Percentiles rank a stretch among this genome's conserved stretches.
These are phyloP conservation scores for Fusarium longipes DNA, from an alignment of 2,329 filamentous ascomycete species.

Conservation along the genomic window DNA sequence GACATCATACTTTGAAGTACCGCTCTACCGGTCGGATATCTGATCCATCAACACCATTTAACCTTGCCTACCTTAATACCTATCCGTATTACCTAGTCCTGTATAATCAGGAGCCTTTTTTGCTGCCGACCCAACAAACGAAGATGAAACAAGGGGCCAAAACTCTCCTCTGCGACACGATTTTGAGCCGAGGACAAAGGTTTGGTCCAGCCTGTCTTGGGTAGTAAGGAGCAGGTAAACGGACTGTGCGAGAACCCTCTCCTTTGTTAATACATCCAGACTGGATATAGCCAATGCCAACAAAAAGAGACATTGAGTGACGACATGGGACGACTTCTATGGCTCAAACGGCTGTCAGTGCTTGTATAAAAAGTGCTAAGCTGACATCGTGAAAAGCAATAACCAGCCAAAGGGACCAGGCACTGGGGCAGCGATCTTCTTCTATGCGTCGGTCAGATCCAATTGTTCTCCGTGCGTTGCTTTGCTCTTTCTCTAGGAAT, in stretches of 20 bases:
- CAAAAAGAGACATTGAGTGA: slow-evolving; percentile 17
- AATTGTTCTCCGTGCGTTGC: slow-evolving; percentile 26
- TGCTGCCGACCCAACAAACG: slow-evolving; percentile 9
- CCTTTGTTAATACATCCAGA: slow-evolving; percentile 16
- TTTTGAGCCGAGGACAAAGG: slow-evolving; percentile 10
- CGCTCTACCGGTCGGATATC: slow-evolving; percentile 15
- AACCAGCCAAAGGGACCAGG: slow-evolving; percentile 20
- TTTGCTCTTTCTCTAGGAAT: slow-evolving; percentile 17
- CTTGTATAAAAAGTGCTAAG: slow-evolving; percentile 19
- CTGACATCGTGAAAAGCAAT: neutral
- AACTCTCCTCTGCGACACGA: slow-evolving; percentile 1
- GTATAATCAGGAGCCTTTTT: slow-evolving; percentile 11
- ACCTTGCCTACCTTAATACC: neutral
- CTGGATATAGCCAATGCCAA: neutral
- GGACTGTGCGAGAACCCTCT: neutral
- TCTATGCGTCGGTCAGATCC: slow-evolving; percentile 14
- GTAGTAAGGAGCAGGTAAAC: neutral
- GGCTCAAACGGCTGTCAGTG: slow-evolving; percentile 7
- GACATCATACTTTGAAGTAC: slow-evolving; percentile 10
- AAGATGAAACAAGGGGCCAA: slow-evolving; percentile 15
- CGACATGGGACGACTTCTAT: slow-evolving; percentile 7
- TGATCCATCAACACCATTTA: neutral
- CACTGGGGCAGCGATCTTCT: slow-evolving; percentile 11
- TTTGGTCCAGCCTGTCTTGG: neutral
- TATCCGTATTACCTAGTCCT: neutral